Conservation (phyloP, 345 rosid genomes). For the Citrus trifoliata region DNA sequence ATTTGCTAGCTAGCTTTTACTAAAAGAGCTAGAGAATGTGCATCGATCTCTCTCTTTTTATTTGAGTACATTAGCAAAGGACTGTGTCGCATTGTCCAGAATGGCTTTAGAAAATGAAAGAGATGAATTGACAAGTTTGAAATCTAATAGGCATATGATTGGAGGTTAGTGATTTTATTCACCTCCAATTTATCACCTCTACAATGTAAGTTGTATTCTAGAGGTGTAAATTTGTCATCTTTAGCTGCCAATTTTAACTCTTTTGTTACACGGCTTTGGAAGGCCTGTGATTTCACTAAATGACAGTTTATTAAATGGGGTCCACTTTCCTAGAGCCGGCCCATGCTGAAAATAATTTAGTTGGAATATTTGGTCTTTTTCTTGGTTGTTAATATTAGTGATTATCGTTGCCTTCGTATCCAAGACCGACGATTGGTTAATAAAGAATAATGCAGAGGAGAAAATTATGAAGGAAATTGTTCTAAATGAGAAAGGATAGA, state of each 20-base stretch:
- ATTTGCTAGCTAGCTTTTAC: neutral
- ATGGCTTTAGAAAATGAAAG: slow-evolving; percentile 10
- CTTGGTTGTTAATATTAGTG: slow-evolving; percentile 7
- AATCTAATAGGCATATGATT: slow-evolving; percentile 13
- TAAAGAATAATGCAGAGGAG: slow-evolving; percentile 7
- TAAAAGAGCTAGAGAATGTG: neutral
- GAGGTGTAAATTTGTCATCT: slow-evolving; percentile 28
- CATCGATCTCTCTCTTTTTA: slow-evolving; percentile 24
- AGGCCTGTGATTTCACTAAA: slow-evolving; percentile 6
- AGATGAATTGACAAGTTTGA: slow-evolving; percentile 3
- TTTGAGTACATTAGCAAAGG: neutral
- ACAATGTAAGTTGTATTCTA: slow-evolving; percentile 28
- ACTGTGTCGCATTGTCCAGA: slow-evolving; percentile 16
- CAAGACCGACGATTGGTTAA: slow-evolving; percentile 1
- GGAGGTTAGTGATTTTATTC: slow-evolving; percentile 16
- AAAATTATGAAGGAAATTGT: neutral
- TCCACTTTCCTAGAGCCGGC: slow-evolving; percentile 41
- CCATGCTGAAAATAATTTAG: slow-evolving; percentile 16
- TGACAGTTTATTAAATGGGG: slow-evolving; percentile 26
- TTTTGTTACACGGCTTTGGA: neutral
- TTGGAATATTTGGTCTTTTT: slow-evolving; percentile 3
- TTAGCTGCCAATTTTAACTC: neutral
- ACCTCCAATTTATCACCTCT: slow-evolving; percentile 11
- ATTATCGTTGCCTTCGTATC: neutral
- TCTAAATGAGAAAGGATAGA: neutral